phyloP scores from a whole-genome alignment of 1,139 yeast species.

The Ogataea hybrid region DNA sequence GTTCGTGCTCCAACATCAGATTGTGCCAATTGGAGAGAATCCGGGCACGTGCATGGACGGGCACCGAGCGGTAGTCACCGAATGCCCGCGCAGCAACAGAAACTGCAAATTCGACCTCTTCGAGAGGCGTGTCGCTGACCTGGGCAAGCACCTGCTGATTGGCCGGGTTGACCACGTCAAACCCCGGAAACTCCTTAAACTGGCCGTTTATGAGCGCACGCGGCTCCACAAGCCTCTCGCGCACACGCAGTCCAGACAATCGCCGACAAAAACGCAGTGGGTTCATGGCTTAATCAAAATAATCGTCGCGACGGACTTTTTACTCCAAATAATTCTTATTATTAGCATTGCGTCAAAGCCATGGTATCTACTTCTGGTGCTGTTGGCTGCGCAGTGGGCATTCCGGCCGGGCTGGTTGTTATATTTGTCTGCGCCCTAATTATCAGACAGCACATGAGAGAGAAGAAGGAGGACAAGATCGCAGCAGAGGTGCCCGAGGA shows the following conservation, averaged over 20 bases:
- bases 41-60: conserved; percentile 64
- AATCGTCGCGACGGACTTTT: conserved; percentile 6
- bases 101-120: conserved; percentile 59
- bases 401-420: conserved; percentile 40
- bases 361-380: conserved; percentile 37
- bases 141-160: conserved; percentile 55
- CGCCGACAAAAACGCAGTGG: neutral
- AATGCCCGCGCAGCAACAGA: conserved; percentile 61
- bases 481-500: conserved; percentile 1
- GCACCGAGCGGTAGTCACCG: conserved; percentile 51
- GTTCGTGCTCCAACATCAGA: conserved; percentile 61
- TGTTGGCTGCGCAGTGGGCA: conserved; percentile 49
- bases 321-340: conserved; percentile 1
- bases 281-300: neutral
- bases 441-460: conserved; percentile 38
- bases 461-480: conserved; percentile 35
- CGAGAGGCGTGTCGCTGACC: conserved; percentile 55
- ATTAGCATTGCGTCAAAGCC: conserved; percentile 2
- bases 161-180: conserved; percentile 77
- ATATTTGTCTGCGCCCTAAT: conserved; percentile 34
- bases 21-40: conserved; percentile 63
- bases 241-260: conserved; percentile 10
- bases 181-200: conserved; percentile 52
- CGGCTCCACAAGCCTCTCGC: conserved; percentile 47
- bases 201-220: conserved; percentile 68